Conservation (phyloP, 768 basidiomycete species). For the Exidia glandulosa region DNA sequence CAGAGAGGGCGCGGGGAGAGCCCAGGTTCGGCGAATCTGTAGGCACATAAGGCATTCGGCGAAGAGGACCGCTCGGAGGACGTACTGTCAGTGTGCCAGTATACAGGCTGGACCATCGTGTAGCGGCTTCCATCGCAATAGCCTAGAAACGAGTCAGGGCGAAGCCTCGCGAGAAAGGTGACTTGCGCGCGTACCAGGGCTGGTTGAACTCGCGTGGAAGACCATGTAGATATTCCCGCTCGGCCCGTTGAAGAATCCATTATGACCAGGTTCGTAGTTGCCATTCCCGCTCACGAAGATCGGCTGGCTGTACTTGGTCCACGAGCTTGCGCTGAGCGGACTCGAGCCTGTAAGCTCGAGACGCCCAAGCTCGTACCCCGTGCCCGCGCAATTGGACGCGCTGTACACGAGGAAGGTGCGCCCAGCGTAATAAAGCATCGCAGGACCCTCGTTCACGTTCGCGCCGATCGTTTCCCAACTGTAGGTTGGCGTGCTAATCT, state of each 20-base stretch:
- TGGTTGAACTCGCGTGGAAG: slow-evolving; percentile 5
- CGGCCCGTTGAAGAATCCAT: slow-evolving; percentile 6
- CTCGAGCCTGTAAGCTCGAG: slow-evolving; percentile 5
- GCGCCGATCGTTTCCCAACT: neutral
- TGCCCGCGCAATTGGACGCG: slow-evolving; percentile 1
- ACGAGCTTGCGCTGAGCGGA: slow-evolving; percentile 2
- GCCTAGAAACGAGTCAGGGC: neutral
- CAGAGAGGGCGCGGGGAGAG: neutral
- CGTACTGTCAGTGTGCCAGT: slow-evolving; percentile 4
- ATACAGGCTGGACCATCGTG: slow-evolving; percentile 4
- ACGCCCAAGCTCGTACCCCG: slow-evolving; percentile 3
- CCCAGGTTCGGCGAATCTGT: neutral
- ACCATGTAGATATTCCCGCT: slow-evolving; percentile 1
- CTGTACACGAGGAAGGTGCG: slow-evolving; percentile 3
- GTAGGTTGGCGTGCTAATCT: neutral
- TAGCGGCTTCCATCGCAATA: slow-evolving; percentile 6
- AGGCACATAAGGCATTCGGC: neutral
- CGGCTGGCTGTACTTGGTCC: slow-evolving; percentile 1
- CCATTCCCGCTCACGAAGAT: neutral
- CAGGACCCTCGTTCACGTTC: slow-evolving; percentile 3
- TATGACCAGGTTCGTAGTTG: slow-evolving; percentile 5
- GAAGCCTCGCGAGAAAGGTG: neutral
- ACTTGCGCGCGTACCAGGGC: neutral
- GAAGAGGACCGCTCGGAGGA: neutral
- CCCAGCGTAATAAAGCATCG: slow-evolving; percentile 1